Evolutionary conservation across 495 filamentous ascomycete species (phyloP).

Genomic region (Talaromyces trachyspermus): DNA sequence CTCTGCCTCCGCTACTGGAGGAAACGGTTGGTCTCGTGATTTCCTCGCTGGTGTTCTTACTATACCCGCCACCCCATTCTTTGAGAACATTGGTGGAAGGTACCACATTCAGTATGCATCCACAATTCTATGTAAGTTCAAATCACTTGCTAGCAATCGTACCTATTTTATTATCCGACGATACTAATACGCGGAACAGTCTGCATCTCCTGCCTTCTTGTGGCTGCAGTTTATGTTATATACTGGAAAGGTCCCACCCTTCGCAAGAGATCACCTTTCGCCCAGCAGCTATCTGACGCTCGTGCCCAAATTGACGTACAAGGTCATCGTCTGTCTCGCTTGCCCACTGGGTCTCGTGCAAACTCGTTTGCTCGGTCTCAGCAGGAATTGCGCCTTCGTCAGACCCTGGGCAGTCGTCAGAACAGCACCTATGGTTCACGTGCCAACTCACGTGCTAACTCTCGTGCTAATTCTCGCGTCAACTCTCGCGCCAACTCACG

Average conservation of each 20-base stretch:
- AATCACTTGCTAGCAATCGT: no score
- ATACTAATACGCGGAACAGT: constrained; percentile 18
- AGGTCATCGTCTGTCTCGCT: constrained; percentile 31
- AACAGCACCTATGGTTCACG: constrained; percentile 26
- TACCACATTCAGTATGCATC: constrained; percentile 58
- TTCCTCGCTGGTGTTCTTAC: constrained; percentile 77
- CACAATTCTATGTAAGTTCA: constrained; percentile 58
- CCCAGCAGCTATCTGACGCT: constrained; percentile 57
- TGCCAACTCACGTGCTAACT: constrained; percentile 31
- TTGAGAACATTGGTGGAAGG: constrained; percentile 52
- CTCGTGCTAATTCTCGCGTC: constrained; percentile 28
- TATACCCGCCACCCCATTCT: constrained; percentile 67
- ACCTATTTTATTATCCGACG: neutral
- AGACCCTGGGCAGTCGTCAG: constrained; percentile 34
- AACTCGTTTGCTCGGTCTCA: constrained; percentile 42
- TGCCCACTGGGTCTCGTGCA: constrained; percentile 32
- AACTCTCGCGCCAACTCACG: constrained; percentile 32
- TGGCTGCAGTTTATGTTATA: constrained; percentile 65
- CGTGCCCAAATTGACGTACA: constrained; percentile 33
- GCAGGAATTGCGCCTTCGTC: constrained; percentile 42
- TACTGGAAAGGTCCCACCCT: constrained; percentile 69
- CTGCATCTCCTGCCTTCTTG: constrained; percentile 61
- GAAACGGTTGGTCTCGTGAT: constrained; percentile 69
- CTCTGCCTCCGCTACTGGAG: constrained; percentile 64
- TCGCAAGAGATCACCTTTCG: constrained; percentile 64